Evolutionary conservation across 208 protist species (phyloP), one percentile per base, ranked within the genome.

Genomic region (Crithidia thermophila): DNA sequence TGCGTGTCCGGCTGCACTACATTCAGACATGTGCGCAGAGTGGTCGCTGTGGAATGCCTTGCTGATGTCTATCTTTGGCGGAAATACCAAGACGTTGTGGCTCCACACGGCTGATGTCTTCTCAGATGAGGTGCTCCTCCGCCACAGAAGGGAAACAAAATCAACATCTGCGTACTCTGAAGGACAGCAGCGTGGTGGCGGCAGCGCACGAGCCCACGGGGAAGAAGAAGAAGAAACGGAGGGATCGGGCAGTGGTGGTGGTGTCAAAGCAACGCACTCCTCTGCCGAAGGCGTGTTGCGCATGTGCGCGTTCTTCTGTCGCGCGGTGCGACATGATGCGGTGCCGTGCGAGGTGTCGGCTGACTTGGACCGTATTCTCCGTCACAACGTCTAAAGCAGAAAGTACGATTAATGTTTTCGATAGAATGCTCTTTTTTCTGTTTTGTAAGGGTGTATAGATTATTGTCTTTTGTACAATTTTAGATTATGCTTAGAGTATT

Each of bases 51-150:
- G 69, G 39, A 75, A 57, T 20, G 66, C 65, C 4, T 61, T 90
- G 30, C 67, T 93, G 16, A 43, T 69, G 10, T 72, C 85, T 11
- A 59, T 83, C 0, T 85, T 93, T 55, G 87, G 88, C 25, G 88
- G 88, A 11, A 88, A 83, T 72, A 77, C 71, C 64, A 87, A 85
- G 39, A 67, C 84, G 8, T 9, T 81, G 34, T 75, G 69, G 69
- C 18, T 75, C 14, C 69, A 75, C 50, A 45, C 27, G 1, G 42
- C 56, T n/a, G n/a, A n/a, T n/a, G n/a, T n/a, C n/a, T n/a, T n/a
- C n/a, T n/a, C n/a, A n/a, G n/a, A n/a, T n/a, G n/a, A n/a, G n/a
- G n/a, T n/a, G n/a, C n/a, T n/a, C n/a, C n/a, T n/a, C n/a, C n/a
- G n/a, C n/a, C n/a, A n/a, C n/a, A n/a, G n/a, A n/a, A n/a, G n/a